These are phyloP conservation scores for Aspergillus baeticus DNA, from an alignment of 495 filamentous ascomycete species.

Conservation along the genomic window DNA sequence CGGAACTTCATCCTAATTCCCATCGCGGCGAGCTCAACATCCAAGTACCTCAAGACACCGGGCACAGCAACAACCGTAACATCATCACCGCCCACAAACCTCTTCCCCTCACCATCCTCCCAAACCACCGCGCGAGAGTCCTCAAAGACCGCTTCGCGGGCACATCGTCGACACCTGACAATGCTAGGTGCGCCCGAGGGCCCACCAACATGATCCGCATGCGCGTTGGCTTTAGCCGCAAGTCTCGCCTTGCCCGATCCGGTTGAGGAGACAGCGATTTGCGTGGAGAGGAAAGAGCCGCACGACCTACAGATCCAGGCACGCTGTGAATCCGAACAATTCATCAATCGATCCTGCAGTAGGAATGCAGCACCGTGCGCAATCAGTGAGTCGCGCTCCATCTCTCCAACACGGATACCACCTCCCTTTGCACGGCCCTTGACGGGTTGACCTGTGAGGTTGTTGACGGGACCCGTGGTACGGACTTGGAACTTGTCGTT, in stretches of 20 bases:
- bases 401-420: slow-evolving; percentile 98
- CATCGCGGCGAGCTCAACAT: slow-evolving; percentile 94
- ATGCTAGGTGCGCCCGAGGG: slow-evolving; percentile 54
- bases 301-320: slow-evolving; percentile 87
- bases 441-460: slow-evolving; percentile 91
- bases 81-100: slow-evolving; percentile 83
- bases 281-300: slow-evolving; percentile 82
- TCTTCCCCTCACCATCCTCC: slow-evolving; percentile 83
- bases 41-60: slow-evolving; percentile 86
- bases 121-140: slow-evolving; percentile 71
- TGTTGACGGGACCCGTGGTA: slow-evolving; percentile 87
- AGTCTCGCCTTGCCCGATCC: slow-evolving; percentile 32
- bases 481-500: slow-evolving; percentile 99
- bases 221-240: slow-evolving; percentile 28
- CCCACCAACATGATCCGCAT: slow-evolving; percentile 24
- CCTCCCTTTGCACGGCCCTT: slow-evolving; percentile 94
- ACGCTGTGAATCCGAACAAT: slow-evolving; percentile 88
- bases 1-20: slow-evolving; percentile 87
- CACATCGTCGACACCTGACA: slow-evolving; percentile 84
- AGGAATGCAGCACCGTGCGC: slow-evolving; percentile 95
- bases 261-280: slow-evolving; percentile 59
- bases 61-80: slow-evolving; percentile 90
- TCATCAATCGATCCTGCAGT: slow-evolving; percentile 91
- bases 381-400: slow-evolving; percentile 93
- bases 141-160: slow-evolving; percentile 60